These are phyloP conservation scores for Kockovaella imperatae DNA, from an alignment of 768 basidiomycete species.

Conservation along the genomic window DNA sequence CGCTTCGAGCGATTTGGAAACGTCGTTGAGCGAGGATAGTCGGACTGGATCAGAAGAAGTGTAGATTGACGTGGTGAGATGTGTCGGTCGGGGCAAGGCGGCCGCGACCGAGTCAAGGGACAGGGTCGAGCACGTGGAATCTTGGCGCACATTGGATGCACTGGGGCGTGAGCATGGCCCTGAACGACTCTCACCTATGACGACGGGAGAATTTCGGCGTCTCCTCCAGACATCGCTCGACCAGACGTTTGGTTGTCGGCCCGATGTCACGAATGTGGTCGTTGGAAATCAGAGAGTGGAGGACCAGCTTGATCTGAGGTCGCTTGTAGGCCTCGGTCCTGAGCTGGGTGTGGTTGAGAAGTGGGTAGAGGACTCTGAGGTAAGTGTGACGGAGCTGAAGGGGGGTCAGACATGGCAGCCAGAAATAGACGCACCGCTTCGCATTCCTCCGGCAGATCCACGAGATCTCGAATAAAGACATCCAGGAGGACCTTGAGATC, in stretches of 20 bases:
- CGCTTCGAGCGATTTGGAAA: conserved; percentile 22
- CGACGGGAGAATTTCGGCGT: conserved; percentile 28
- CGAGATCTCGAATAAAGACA: conserved; percentile 90
- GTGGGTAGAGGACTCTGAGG: conserved; percentile 88
- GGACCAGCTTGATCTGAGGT: conserved; percentile 70
- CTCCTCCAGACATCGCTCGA: conserved; percentile 69
- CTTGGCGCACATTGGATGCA: conserved; percentile 24
- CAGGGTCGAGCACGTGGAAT: conserved; percentile 20
- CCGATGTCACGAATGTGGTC: conserved; percentile 71
- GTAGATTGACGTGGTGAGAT: conserved; percentile 27
- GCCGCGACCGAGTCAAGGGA: conserved; percentile 28
- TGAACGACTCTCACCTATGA: conserved; percentile 15
- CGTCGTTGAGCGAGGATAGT: conserved; percentile 31
- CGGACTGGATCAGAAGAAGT: conserved; percentile 38
- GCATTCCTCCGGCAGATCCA: conserved; percentile 83
- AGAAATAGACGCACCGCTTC: conserved; percentile 62
- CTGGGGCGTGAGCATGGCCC: conserved; percentile 2
- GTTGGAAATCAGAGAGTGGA: conserved; percentile 69
- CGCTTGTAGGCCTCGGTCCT: conserved; percentile 81
- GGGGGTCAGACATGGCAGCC: neutral
- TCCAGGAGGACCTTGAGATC: conserved; percentile 93
- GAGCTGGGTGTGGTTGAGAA: conserved; percentile 89
- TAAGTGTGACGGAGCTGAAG: conserved; percentile 84
- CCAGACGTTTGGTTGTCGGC: conserved; percentile 80
- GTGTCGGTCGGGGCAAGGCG: conserved; percentile 15